A percentile compares a stretch with the other conserved stretches of the same genome.
phyloP scores from a whole-genome alignment of 2,329 filamentous ascomycete species.

The Claviceps fusiformis region DNA sequence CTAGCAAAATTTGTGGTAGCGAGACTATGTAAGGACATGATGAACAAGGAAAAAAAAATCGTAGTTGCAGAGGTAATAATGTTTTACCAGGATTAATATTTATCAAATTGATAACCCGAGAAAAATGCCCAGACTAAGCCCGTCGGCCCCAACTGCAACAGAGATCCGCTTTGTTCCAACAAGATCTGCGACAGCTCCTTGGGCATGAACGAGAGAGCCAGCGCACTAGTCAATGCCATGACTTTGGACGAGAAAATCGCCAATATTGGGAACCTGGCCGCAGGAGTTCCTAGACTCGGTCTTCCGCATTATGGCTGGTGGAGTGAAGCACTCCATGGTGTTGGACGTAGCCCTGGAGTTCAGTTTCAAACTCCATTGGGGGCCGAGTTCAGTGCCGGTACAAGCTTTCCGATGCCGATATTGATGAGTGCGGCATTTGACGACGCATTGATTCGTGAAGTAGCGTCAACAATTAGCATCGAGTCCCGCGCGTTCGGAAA shows the following conservation, averaged over 20 bases:
- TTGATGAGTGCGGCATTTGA: conserved; percentile 50
- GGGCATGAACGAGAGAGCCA: conserved; percentile 14
- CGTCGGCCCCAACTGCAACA: conserved; percentile 10
- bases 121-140: neutral
- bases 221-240: conserved; percentile 15
- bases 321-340: conserved; percentile 49
- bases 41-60: neutral
- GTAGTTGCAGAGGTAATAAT: neutral
- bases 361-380: conserved; percentile 11
- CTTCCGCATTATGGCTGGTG: conserved; percentile 47
- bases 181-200: conserved; percentile 32
- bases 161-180: conserved; percentile 15
- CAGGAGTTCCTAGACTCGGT: conserved; percentile 30
- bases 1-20: neutral
- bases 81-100: neutral
- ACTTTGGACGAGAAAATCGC: neutral
- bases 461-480: conserved; percentile 41
- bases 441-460: conserved; percentile 42
- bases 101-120: neutral
- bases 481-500: conserved; percentile 56
- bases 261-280: conserved; percentile 1
- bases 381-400: conserved; percentile 39
- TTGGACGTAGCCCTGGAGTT: conserved; percentile 27
- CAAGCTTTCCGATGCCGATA: conserved; percentile 53
- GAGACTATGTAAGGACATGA: neutral